Evolutionary conservation across 768 basidiomycete genomes (phyloP).

Genomic region (Fistulinella prunicolor): DNA sequence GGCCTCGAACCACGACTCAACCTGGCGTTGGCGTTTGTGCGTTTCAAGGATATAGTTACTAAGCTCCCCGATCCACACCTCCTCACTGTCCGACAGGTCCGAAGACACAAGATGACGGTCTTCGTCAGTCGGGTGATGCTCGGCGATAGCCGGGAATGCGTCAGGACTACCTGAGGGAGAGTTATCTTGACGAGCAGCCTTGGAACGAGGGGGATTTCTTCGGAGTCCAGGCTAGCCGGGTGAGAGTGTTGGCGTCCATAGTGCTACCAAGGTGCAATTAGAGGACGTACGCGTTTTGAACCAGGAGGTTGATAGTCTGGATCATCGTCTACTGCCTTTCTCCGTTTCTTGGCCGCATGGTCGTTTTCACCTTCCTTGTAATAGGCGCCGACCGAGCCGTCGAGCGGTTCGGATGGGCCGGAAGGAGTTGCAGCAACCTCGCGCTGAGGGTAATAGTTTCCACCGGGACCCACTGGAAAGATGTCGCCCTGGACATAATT

Average conservation of each 20-base stretch:
- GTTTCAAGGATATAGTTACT: constrained; percentile 69
- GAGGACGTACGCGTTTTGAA: constrained; percentile 52
- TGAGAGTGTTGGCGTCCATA: neutral
- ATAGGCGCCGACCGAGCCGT: constrained; percentile 21
- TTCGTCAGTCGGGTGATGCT: constrained; percentile 36
- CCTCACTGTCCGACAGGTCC: constrained; percentile 78
- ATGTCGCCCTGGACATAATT: constrained; percentile 39
- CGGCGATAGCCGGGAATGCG: constrained; percentile 10
- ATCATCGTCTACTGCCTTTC: constrained; percentile 46
- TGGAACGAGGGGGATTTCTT: constrained; percentile 40
- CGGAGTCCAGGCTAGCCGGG: constrained; percentile 38
- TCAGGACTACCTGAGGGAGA: constrained; percentile 27
- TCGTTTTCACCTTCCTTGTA: constrained; percentile 33
- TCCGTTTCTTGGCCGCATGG: constrained; percentile 46
- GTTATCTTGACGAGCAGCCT: constrained; percentile 31
- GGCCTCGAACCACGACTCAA: constrained; percentile 71
- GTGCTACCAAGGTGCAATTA: neutral
- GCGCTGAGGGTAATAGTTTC: constrained; percentile 35
- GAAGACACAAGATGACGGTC: constrained; percentile 55
- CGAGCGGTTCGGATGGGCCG: constrained; percentile 18
- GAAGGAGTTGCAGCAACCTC: constrained; percentile 15
- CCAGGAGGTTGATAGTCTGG: constrained; percentile 51
- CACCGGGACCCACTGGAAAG: constrained; percentile 37
- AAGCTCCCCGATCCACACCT: constrained; percentile 72
- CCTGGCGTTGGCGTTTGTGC: constrained; percentile 67